phyloP scores from a whole-genome alignment of 139 green algal genomes.

The Tetradesmus obliquus region DNA sequence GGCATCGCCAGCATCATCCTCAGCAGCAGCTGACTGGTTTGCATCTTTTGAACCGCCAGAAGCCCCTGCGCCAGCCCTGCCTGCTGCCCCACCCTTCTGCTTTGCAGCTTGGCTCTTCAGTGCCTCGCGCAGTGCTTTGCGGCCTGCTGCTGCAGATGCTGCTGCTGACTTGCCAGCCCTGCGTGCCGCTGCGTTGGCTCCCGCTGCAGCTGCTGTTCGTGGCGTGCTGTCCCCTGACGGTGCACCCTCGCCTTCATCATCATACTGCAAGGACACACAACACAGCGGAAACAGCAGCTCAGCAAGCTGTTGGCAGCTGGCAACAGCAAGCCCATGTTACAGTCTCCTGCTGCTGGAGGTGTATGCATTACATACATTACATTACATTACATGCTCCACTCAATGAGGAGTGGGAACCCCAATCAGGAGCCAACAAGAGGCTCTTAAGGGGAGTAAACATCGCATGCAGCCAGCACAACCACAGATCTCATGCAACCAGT shows the following conservation, averaged over 20 bases:
- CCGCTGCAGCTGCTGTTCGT: not conserved
- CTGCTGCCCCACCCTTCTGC: not conserved
- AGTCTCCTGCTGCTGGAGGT: too few relatives aligned
- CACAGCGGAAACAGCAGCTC: not conserved
- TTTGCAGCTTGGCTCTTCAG: slow-evolving; percentile 28
- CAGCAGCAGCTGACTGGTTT: not conserved
- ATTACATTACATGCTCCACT: too few relatives aligned
- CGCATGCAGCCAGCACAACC: not conserved
- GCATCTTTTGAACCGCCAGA: not conserved
- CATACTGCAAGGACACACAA: not conserved
- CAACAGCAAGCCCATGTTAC: too few relatives aligned
- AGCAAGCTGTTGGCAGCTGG: too few relatives aligned
- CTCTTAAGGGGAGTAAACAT: not conserved
- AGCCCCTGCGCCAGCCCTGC: not conserved
- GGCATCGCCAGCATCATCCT: not conserved
- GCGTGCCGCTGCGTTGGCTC: not conserved
- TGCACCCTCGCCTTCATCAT: slow-evolving; percentile 13
- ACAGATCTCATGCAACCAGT: too few relatives aligned
- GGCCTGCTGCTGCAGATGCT: slow-evolving; percentile 21
- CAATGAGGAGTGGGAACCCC: too few relatives aligned
- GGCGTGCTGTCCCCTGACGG: slow-evolving; percentile 28
- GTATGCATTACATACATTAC: too few relatives aligned
- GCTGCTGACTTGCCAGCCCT: not conserved
- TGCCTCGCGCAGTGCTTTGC: slow-evolving; percentile 37
- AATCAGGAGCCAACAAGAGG: too few relatives aligned